phyloP scores from a whole-genome alignment of 176 grass and related monocot genomes.

The Triticum turgidum region DNA sequence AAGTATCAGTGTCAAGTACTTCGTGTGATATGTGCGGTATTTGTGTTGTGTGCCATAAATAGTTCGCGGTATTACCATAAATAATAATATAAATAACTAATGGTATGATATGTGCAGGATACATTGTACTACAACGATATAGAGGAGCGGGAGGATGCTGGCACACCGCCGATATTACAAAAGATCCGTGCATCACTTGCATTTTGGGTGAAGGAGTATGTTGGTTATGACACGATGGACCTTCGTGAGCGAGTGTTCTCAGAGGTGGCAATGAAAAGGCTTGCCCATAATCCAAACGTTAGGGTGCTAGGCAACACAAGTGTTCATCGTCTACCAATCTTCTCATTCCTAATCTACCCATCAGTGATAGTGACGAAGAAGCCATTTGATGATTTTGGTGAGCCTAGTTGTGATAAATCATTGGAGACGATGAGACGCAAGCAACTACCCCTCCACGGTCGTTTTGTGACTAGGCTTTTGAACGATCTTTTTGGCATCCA shows the following conservation, averaged over 20 bases:
- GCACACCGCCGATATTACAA: constrained; percentile 65
- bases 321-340: constrained; percentile 50
- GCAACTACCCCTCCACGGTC: constrained; percentile 56
- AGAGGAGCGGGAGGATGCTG: constrained; percentile 70
- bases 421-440: not conserved
- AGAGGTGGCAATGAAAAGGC: constrained; percentile 40
- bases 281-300: constrained; percentile 39
- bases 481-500: constrained; percentile 91
- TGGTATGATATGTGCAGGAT: constrained; percentile 32
- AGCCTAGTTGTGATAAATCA: not conserved
- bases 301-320: constrained; percentile 55
- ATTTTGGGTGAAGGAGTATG: constrained; percentile 81
- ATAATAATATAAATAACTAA: not conserved
- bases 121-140: constrained; percentile 62
- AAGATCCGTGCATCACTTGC: constrained; percentile 68
- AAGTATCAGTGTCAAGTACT: not conserved
- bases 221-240: constrained; percentile 49
- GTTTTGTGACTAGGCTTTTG: constrained; percentile 62
- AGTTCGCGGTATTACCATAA: not conserved
- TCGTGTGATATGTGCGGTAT: not conserved
- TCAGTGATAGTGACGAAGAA: not conserved
- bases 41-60: not conserved
- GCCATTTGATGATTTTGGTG: not conserved
- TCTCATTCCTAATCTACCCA: constrained; percentile 76
- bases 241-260: constrained; percentile 38